Evolutionary conservation across 106 monocot species (phyloP), one percentile per base, ranked within the genome.

Genomic region (Allium fistulosum): DNA sequence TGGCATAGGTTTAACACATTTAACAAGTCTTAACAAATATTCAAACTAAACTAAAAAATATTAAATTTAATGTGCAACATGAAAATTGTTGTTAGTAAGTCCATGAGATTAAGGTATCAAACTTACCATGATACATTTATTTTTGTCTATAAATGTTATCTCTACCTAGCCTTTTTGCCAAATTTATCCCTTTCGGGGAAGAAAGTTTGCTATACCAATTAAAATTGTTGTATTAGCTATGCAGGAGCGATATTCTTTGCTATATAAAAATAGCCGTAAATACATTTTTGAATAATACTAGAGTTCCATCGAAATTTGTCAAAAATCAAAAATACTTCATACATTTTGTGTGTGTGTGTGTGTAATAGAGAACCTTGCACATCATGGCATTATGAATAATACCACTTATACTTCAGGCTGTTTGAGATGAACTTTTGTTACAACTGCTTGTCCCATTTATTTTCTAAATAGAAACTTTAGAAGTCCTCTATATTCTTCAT

Each of bases 361-460:
- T 22, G 22, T 22, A 22, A 0, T 22, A 22, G 22, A 22, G 1
- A 22, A 93, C 88, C 79, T 93, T 88, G 66, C 92, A 93, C 92
- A 93, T 93, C 8, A 88, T 85, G 46, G 88, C 92, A 72, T 85
- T 76, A 7, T 88, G 72, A 61, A 93, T 63, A 0, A 88, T 85
- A 49, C 92, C 92, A 78, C 81, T 72, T 88, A 93, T 27, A 50
- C 62, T n/a, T 71, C 13, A 14, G 88, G 79, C 13, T 83, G 69
- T 46, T 81, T 85, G 46, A 85, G 76, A 62, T 93, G 88, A 15
- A 93, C 62, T 37, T 88, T 83, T 70, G 88, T 70, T 28, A 73
- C 80, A 57, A 93, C 85, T 37, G 92, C 92, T 48, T 88, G 88
- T 46, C 92, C 92, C 88, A 93, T 88, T 26, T 88, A 88, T 72